Conservation (phyloP, 2,329 filamentous ascomycete species). For the Fusarium sp. region DNA sequence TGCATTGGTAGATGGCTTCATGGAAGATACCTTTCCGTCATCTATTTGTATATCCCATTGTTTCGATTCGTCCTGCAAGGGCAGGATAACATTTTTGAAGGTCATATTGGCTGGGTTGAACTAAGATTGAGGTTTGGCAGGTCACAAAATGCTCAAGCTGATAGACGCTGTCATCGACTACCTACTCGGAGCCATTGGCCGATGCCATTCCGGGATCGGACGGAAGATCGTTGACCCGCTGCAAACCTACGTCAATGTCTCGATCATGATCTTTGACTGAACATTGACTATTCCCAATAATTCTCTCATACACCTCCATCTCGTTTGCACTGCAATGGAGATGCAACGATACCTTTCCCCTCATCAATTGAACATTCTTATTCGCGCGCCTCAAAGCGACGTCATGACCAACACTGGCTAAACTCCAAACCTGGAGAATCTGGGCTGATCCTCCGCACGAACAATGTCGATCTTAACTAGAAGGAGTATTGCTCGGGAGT, state of each 20-base stretch:
- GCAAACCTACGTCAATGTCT: background rate
- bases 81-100: background rate
- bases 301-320: background rate
- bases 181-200: background rate
- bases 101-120: background rate
- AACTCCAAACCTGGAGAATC: background rate
- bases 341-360: background rate
- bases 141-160: background rate
- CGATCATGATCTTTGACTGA: background rate
- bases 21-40: conserved; percentile 1
- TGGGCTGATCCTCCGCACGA: conserved; percentile 21
- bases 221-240: background rate
- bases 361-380: background rate
- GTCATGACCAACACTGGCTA: conserved; percentile 15
- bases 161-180: conserved; percentile 2
- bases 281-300: background rate
- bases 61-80: background rate
- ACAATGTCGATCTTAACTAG: conserved; percentile 3
- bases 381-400: conserved; percentile 12
- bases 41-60: conserved; percentile 12
- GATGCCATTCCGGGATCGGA: background rate
- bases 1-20: background rate
- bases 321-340: background rate
- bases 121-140: background rate
- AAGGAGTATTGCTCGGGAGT: conserved; percentile 18